Evolutionary conservation across 371 early-diverging fungal species (phyloP), one percentile per base, ranked within the genome.

Genomic region (Fennellomyces sp.): DNA sequence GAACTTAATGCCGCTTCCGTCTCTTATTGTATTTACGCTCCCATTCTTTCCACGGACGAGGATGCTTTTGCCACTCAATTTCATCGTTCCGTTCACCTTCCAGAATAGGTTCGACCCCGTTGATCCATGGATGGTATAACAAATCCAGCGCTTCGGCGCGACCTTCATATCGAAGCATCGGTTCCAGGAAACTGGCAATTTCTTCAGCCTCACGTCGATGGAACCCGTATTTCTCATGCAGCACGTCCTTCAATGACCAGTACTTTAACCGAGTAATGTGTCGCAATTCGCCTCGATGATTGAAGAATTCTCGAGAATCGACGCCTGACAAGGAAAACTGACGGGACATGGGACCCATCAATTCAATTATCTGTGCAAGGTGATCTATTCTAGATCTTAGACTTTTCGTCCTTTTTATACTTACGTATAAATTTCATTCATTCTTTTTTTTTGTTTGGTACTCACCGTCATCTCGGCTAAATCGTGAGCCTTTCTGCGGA

Each of bases 311-410:
- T 25, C 68, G 61, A 13, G 89, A 87, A 65, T 88, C 88, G 64
- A 85, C 87, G 6, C 96, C 97, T 1, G 81, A 78, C 25, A 90
- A 73, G 2, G 91, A 87, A 58, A 94, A 73, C 10, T 75, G 71
- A 62, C 83, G 88, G 1, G 93, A 91, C 68, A 96, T 88, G 7
- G 79, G 81, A 8, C 96, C 97, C 47, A 98, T 72, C 8, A 96
- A 82, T 73, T 98, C 98, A 21, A 93, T 88, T 31, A 98, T 97
- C 72, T 96, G 98, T 0, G 98, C 98, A 48, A 97, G 71, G 68
- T 98, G 98, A 75, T 98, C 98, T 91, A 70, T 26, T n/a, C n/a
- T n/a, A n/a, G n/a, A n/a, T n/a, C n/a, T n/a, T n/a, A n/a, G n/a
- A 36, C n/a, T n/a, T n/a, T n/a, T n/a, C n/a, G n/a, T n/a, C n/a